These are phyloP conservation scores for Pseudoscleropodium purum DNA, from an alignment of 225 moss, liverwort and hornwort genomes.

Conservation along the genomic window DNA sequence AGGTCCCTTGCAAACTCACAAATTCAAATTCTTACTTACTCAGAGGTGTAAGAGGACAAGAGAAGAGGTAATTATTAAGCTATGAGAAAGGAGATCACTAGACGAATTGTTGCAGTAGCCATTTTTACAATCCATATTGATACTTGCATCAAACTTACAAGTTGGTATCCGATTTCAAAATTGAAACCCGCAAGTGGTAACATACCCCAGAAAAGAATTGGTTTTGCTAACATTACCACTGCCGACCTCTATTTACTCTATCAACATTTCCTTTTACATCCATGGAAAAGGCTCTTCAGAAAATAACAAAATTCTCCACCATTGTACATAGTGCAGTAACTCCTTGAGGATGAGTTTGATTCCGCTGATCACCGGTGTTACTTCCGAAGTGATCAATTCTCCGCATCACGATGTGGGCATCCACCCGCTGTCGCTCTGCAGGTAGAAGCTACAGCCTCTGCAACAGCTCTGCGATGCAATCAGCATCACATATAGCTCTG, in stretches of 20 bases:
- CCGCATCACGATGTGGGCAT: neutral
- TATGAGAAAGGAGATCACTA: neutral
- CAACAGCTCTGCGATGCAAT: neutral
- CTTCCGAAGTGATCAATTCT: neutral
- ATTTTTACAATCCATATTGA: neutral
- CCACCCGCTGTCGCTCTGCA: neutral
- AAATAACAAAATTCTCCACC: neutral
- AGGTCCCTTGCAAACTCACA: neutral
- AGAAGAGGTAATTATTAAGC: neutral
- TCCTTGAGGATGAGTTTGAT: neutral
- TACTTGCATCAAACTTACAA: neutral
- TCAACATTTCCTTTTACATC: neutral
- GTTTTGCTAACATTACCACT: neutral
- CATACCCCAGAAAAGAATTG: slow-evolving; percentile 1
- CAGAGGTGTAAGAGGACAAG: neutral
- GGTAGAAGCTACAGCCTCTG: neutral
- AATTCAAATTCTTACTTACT: neutral
- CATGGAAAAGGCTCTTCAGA: neutral
- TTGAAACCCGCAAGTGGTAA: neutral
- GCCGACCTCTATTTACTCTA: neutral
- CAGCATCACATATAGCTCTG: neutral
- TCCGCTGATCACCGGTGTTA: neutral
- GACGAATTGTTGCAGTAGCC: neutral
- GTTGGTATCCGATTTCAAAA: neutral
- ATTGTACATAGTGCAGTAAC: neutral